Evolutionary conservation across 805 yeast species (phyloP), one percentile per base, ranked within the genome.

Genomic region (Candida adriatica): DNA sequence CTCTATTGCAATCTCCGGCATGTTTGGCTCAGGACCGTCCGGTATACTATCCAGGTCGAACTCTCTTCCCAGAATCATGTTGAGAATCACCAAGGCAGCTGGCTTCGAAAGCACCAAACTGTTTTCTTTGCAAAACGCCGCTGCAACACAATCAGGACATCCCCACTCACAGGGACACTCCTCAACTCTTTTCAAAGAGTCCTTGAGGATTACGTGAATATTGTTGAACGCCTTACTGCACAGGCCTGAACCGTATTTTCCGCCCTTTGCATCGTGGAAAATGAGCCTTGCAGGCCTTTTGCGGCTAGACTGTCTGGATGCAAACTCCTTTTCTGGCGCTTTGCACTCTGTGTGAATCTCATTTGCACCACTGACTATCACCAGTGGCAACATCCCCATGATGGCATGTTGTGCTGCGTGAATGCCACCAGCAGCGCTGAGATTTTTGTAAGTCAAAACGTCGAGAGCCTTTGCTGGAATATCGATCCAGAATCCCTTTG

Each of bases 281-380:
- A 88, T 75, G 30, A 92, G 59, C 33, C 98, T 62, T 0, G 94
- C 95, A 0, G 97, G 97, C 25, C 99, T 61, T 35, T 70, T 73
- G 24, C 98, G 61, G 13, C 58, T 56, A 0, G 90, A 70, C 48
- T 82, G 82, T 18, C 86, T 58, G 29, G 69, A 68, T 1, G 95
- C 84, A 64, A 90, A 84, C 51, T 92, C 99, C 48, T 92, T 92
- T 43, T 87, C 95, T 0, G 98, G 96, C 0, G 97, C 96, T 49
- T 92, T 92, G 56, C 99, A 92, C 55, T 92, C 99, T 0, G 97
- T 85, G 27, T 72, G 73, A 10, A 92, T 68, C 45, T 92, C 98
- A 42, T 77, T 81, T 4, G 73, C 68, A 1, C 85, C 83, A 13
- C 84, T 76, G 9, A 76, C 74, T 5, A 87, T 75, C 37, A 73